These are phyloP conservation scores for Tubosaeta sp. DNA, from an alignment of 768 basidiomycete genomes.

Conservation along the genomic window DNA sequence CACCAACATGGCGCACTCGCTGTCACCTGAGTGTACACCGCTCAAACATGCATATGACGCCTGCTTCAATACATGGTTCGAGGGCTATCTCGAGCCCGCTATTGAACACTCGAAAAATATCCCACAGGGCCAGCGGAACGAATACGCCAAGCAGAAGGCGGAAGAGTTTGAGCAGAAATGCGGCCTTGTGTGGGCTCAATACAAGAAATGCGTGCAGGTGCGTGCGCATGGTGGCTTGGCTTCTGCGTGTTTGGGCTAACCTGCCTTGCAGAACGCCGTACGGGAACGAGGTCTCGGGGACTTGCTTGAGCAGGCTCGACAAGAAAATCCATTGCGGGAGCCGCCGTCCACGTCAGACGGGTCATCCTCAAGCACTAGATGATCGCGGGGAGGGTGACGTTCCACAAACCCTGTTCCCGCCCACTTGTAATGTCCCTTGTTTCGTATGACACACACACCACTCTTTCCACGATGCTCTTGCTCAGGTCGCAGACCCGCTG, in stretches of 20 bases:
- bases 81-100: constrained; percentile 89
- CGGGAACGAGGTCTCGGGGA: constrained; percentile 73
- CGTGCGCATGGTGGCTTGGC: constrained; percentile 20
- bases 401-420: neutral
- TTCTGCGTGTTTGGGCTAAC: neutral
- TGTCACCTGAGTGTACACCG: constrained; percentile 82
- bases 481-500: neutral
- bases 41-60: constrained; percentile 87
- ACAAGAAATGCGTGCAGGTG: constrained; percentile 82
- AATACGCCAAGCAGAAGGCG: constrained; percentile 72
- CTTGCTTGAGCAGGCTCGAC: constrained; percentile 72
- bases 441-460: neutral
- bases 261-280: constrained; percentile 59
- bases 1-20: constrained; percentile 65
- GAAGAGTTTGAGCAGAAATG: constrained; percentile 86
- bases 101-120: constrained; percentile 40
- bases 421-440: neutral
- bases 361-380: constrained; percentile 12
- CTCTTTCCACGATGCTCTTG: neutral
- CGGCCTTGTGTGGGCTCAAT: constrained; percentile 76
- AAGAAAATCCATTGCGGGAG: constrained; percentile 72
- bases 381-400: constrained; percentile 1
- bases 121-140: constrained; percentile 44
- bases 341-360: constrained; percentile 36
- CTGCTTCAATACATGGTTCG: constrained; percentile 98